These are phyloP conservation scores for Starmerella stellata DNA, from an alignment of 805 yeast genomes.

Conservation along the genomic window DNA sequence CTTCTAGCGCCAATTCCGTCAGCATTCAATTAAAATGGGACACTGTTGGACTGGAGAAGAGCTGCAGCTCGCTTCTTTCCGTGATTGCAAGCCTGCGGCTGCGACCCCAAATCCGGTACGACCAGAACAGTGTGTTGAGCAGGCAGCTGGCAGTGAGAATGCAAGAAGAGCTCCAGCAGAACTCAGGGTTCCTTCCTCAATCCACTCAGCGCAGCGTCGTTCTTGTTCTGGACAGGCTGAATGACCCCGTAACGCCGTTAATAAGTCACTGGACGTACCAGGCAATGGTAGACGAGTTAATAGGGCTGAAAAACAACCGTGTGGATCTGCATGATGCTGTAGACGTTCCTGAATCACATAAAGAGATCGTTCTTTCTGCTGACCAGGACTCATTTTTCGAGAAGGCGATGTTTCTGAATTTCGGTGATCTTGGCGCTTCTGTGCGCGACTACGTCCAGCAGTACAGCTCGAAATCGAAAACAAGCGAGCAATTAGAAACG, in stretches of 20 bases:
- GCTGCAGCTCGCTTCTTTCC: slow-evolving; percentile 33
- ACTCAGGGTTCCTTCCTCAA: slow-evolving; percentile 39
- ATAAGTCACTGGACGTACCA: slow-evolving; percentile 95
- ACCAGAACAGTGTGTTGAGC: slow-evolving; percentile 46
- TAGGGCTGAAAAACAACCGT: slow-evolving; percentile 66
- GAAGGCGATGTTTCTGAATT: slow-evolving; percentile 72
- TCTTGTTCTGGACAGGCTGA: slow-evolving; percentile 58
- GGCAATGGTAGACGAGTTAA: slow-evolving; percentile 86
- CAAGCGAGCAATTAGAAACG: slow-evolving; percentile 51
- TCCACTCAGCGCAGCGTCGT: slow-evolving; percentile 1
- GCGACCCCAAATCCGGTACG: slow-evolving; percentile 66
- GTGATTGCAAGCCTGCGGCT: slow-evolving; percentile 48
- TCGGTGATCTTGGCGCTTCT: slow-evolving; percentile 83
- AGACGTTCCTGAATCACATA: slow-evolving; percentile 38
- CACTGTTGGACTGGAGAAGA: slow-evolving; percentile 27
- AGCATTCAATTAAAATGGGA: slow-evolving; percentile 32
- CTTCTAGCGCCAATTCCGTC: slow-evolving; percentile 6
- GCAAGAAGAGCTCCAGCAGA: slow-evolving; percentile 40
- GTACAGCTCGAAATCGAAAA: slow-evolving; percentile 64
- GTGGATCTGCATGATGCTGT: slow-evolving; percentile 46
- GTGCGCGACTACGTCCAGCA: slow-evolving; percentile 69
- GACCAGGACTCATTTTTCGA: slow-evolving; percentile 60
- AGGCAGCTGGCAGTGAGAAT: slow-evolving; percentile 48
- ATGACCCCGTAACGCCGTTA: slow-evolving; percentile 86
- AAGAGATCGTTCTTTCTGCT: slow-evolving; percentile 45